phyloP scores from a whole-genome alignment of 2,329 filamentous ascomycete species.

The Macroventuria anomochaeta region DNA sequence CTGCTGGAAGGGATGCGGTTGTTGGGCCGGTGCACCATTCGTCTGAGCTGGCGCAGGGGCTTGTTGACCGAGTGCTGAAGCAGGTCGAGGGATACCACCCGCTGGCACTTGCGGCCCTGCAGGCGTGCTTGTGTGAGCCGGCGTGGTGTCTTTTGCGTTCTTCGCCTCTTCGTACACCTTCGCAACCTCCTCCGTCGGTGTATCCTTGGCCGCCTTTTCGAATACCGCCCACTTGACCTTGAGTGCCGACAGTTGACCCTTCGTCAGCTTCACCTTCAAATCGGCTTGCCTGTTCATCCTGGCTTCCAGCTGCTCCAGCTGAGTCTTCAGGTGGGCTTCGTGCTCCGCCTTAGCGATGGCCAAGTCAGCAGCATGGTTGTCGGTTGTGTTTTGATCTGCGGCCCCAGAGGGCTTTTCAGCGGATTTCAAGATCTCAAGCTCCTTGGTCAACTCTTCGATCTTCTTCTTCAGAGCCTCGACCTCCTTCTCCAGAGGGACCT shows the following conservation, averaged over 20 bases:
- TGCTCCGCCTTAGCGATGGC: constrained; percentile 43
- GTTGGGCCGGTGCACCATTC: constrained; percentile 28
- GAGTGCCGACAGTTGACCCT: constrained; percentile 64
- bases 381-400: constrained; percentile 7
- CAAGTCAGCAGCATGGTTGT: constrained; percentile 27
- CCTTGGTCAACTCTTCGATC: constrained; percentile 12
- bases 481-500: constrained; percentile 17
- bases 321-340: constrained; percentile 47
- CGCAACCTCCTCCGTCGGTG: constrained; percentile 79
- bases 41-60: constrained; percentile 17
- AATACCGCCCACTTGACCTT: constrained; percentile 79
- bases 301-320: constrained; percentile 47
- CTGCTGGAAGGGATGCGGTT: constrained; percentile 25
- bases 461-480: constrained; percentile 17
- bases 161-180: constrained; percentile 90
- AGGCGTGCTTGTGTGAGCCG: constrained; percentile 29
- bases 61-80: constrained; percentile 21
- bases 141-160: constrained; percentile 58
- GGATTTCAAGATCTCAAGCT: constrained; percentile 8
- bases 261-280: constrained; percentile 75
- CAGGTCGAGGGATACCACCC: constrained; percentile 12
- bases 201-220: constrained; percentile 81
- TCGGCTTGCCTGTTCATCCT: constrained; percentile 67
- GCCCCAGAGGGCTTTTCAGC: constrained; percentile 2
- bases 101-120: constrained; percentile 16